A percentile compares a stretch with the other conserved stretches of the same genome.
These are phyloP conservation scores for Globisporangium sylvaticum DNA, from an alignment of 352 stramenopile genomes.

Conservation along the genomic window DNA sequence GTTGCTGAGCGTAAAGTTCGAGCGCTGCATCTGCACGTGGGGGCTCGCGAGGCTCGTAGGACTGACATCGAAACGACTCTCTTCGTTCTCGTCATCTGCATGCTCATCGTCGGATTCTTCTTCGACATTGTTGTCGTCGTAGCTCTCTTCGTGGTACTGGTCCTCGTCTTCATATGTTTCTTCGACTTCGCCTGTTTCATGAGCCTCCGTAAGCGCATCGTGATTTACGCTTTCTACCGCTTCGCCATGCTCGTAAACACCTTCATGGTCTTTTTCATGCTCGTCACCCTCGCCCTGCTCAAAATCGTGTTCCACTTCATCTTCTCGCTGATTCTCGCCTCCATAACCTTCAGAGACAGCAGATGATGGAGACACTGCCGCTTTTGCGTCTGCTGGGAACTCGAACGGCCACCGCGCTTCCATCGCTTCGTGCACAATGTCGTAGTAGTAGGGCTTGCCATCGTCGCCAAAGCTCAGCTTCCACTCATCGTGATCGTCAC, in stretches of 20 bases:
- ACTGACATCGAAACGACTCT: not conserved
- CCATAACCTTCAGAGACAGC: not conserved
- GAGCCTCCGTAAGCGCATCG: not conserved
- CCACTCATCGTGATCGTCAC: not conserved
- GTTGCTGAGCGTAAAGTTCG: constrained; percentile 19
- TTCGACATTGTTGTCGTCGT: not conserved
- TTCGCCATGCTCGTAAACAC: not conserved
- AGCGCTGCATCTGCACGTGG: not conserved
- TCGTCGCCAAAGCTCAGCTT: constrained; percentile 9
- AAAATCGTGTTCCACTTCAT: not conserved
- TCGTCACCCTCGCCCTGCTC: constrained; percentile 6
- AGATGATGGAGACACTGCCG: not conserved
- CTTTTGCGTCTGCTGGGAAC: constrained; percentile 3
- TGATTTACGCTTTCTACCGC: not conserved
- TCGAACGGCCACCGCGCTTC: constrained; percentile 10
- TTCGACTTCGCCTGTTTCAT: constrained; percentile 8
- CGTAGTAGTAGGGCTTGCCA: constrained; percentile 17
- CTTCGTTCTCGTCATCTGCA: not conserved
- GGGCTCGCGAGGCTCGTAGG: not conserved
- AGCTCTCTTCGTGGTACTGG: constrained; percentile 15
- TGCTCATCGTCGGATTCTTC: not conserved
- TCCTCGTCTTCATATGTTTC: constrained; percentile 11
- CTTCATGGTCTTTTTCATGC: constrained; percentile 3
- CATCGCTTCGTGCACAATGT: constrained; percentile 27
- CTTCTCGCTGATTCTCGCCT: not conserved